These are phyloP conservation scores for Apostasia shenzhenica DNA, from an alignment of 106 monocot genomes.

Conservation along the genomic window DNA sequence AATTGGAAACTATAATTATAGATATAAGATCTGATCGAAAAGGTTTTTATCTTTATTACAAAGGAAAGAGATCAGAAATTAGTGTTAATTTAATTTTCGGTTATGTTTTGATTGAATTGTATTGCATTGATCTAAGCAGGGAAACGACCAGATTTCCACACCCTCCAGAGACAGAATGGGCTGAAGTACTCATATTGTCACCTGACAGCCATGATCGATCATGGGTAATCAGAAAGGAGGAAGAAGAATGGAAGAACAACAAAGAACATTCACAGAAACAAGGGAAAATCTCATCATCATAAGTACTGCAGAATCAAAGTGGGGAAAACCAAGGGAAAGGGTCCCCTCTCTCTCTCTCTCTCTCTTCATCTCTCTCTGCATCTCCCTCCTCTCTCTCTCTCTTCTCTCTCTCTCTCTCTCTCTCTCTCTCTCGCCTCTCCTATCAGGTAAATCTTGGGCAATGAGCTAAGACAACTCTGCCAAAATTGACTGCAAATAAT, in stretches of 20 bases:
- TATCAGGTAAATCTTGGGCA: neutral
- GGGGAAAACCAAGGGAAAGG: neutral
- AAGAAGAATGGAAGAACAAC: constrained; percentile 9
- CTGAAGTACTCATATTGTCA: constrained; percentile 72
- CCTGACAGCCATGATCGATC: constrained; percentile 88
- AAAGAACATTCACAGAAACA: too few species aligned
- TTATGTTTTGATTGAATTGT: neutral
- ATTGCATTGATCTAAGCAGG: constrained; percentile 35
- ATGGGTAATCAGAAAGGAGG: constrained; percentile 57
- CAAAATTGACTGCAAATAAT: neutral
- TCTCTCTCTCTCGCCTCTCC: neutral
- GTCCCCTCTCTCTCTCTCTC: neutral
- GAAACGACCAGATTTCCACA: constrained; percentile 57
- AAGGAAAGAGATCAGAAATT: too few species aligned
- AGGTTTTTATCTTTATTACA: too few species aligned
- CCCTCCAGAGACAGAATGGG: constrained; percentile 84
- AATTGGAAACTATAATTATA: too few species aligned
- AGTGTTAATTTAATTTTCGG: neutral
- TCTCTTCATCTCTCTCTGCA: too few species aligned
- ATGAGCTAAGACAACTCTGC: neutral
- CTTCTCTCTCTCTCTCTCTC: neutral
- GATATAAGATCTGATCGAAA: too few species aligned
- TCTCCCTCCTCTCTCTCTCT: too few species aligned
- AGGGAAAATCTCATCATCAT: constrained; percentile 12
- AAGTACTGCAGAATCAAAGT: constrained; percentile 1